These are phyloP conservation scores for Plantago ovata DNA, from an alignment of 257 asterid species.

Conservation along the genomic window DNA sequence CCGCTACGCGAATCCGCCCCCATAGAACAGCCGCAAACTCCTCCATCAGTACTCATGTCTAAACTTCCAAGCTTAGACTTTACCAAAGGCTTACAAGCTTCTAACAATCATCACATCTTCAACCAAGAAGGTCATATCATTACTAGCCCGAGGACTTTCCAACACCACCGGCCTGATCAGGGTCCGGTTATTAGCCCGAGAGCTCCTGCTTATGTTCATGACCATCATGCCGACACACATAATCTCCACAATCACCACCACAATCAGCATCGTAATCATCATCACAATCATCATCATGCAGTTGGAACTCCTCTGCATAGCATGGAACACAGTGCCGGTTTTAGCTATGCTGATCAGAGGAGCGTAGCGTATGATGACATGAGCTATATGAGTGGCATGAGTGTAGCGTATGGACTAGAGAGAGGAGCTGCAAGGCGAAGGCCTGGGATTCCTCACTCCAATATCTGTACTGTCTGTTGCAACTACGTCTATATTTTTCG, in stretches of 20 bases:
- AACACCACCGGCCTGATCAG: conserved; percentile 12
- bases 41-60: conserved; percentile 22
- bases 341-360: conserved; percentile 23
- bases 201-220: conserved; percentile 8
- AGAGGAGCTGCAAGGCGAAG: conserved; percentile 41
- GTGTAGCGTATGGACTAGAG: conserved; percentile 28
- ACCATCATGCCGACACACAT: background rate
- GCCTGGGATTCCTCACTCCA: conserved; percentile 83
- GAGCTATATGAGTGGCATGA: conserved; percentile 43
- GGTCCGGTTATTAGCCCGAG: conserved; percentile 2
- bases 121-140: background rate
- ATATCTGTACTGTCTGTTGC: conserved; percentile 65
- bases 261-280: conserved; percentile 2
- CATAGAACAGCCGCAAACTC: conserved; percentile 6
- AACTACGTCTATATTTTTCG: conserved; percentile 60
- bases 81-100: conserved; percentile 43
- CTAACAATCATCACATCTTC: conserved; percentile 14
- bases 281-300: conserved; percentile 11
- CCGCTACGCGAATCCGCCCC: conserved; percentile 12
- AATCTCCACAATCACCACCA: conserved; percentile 5
- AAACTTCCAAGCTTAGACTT: conserved; percentile 74
- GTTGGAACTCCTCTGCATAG: conserved; percentile 15
- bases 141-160: conserved; percentile 11
- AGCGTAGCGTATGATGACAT: conserved; percentile 43
- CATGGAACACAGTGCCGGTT: conserved; percentile 10